Evolutionary conservation across 305 asterid genomes (phyloP), one percentile per base, ranked within the genome.

Genomic region (Withania somnifera): DNA sequence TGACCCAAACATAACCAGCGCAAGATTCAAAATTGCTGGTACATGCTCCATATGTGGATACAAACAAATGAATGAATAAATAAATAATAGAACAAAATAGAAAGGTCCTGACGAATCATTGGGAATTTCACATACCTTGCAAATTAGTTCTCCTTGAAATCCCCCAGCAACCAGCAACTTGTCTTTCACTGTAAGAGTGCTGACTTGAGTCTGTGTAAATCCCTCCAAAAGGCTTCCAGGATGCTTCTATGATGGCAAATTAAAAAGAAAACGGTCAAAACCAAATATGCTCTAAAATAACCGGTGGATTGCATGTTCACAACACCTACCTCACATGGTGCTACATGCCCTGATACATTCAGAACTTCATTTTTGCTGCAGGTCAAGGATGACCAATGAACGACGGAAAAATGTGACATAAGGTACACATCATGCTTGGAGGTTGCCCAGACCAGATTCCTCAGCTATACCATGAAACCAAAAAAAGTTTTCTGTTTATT

Each of bases 221-320:
- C 99, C 99, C 89, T 93, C 99, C 84, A 93, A 87, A 79, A 96
- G 86, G 89, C 93, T 96, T 78, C 98, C 98, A 82, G 99, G 98
- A 87, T 96, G 99, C 88, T 93, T 93, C 99, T 96, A 86, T 86
- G 86, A 7, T 6, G 66, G 15, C 14, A 40, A 42, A 75, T 30
- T 13, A 68, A 66, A 83, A 47, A 26, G 26, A 26, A 26, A 73
- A 73, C 24, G 60, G 79, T 47, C 60, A 47, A 7, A 47, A 73
- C 26, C 79, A 73, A 73, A 28, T 26, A 26, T 47, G 79, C 10
- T 9, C 4, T 7, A 26, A 73, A 47, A 9, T 14, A 42, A 47
- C 24, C 24, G 17, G 79, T 47, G 79, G 26, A 8, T 47, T 24
- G 60, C 60, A 47, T 17, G 26, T 73, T 77, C 15, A 81, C 69